Evolutionary conservation across 176 grass and related monocot species (phyloP).

Genomic region (Hordeum marinum): DNA sequence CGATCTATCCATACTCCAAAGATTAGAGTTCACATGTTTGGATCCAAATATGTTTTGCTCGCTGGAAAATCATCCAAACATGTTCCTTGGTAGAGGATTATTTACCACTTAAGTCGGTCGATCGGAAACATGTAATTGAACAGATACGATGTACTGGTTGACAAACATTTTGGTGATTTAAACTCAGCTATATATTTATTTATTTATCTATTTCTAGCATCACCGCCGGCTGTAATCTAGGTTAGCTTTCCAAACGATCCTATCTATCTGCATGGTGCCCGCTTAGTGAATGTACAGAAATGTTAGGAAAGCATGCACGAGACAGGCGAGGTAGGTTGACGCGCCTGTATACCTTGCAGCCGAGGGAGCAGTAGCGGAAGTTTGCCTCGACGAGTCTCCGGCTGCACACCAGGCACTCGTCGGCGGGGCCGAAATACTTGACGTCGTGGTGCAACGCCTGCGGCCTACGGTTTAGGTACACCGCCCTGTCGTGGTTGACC

Average conservation of each 20-base stretch:
- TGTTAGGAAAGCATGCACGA: neutral
- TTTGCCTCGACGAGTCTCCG: neutral
- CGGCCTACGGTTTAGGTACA: neutral
- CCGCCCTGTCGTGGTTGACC: neutral
- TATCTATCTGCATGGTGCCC: neutral
- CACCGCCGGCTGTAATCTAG: no score
- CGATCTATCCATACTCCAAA: neutral
- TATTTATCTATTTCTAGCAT: neutral
- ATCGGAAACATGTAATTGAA: neutral
- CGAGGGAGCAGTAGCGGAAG: constrained; percentile 62
- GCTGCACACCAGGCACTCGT: neutral
- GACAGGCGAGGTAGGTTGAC: neutral
- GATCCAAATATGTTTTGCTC: no score
- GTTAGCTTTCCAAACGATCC: neutral
- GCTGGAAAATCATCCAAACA: no score
- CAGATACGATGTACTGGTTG: neutral
- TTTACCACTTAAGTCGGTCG: neutral
- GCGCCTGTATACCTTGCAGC: constrained; percentile 54
- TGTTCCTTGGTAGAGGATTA: no score
- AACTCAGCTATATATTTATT: neutral
- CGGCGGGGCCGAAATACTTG: neutral
- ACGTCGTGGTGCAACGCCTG: neutral
- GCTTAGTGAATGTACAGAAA: neutral
- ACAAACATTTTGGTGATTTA: no score
- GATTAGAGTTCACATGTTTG: neutral